A percentile compares a stretch with the other conserved stretches of the same genome.
phyloP scores from a whole-genome alignment of 306 rosid species.

The Cicer cuneatum region DNA sequence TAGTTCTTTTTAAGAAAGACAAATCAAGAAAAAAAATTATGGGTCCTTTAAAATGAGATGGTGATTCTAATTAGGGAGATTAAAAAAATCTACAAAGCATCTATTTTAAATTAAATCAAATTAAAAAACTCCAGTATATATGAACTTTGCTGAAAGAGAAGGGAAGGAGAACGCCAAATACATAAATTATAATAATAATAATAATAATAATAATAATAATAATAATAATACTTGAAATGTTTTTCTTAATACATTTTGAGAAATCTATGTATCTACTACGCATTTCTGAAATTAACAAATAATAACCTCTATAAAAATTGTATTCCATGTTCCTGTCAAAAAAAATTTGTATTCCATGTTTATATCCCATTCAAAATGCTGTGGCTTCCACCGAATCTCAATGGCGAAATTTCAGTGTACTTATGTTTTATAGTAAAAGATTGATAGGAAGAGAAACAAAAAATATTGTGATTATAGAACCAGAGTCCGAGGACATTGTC shows the following conservation, averaged over 20 bases:
- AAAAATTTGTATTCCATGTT: not conserved
- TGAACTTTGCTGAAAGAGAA: slow-evolving; percentile 6
- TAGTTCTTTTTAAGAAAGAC: not conserved
- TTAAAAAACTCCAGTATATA: slow-evolving; percentile 10
- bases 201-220: not conserved
- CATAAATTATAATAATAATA: slow-evolving; percentile 1
- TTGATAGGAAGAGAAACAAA: not conserved
- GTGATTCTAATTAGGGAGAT: slow-evolving; percentile 2
- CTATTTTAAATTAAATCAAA: slow-evolving; percentile 1
- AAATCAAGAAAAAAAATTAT: slow-evolving; percentile 9
- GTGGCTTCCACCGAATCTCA: slow-evolving; percentile 21
- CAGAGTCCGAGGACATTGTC: not conserved
- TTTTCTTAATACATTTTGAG: slow-evolving; percentile 4
- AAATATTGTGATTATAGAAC: slow-evolving; percentile 14
- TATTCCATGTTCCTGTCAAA: slow-evolving; percentile 9
- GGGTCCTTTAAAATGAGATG: slow-evolving; percentile 20
- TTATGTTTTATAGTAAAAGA: not conserved
- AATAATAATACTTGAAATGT: not conserved
- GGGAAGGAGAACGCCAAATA: slow-evolving; percentile 28
- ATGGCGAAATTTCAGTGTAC: not conserved
- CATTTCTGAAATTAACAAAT: slow-evolving; percentile 6
- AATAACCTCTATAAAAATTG: slow-evolving; percentile 13
- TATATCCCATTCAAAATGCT: slow-evolving; percentile 25
- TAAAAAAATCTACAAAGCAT: slow-evolving; percentile 8
- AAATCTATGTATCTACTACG: slow-evolving; percentile 16